Percentiles rank a stretch among this genome's conserved stretches.
Conservation (phyloP, 2,329 filamentous ascomycete species). For the Colletotrichum sp. region DNA sequence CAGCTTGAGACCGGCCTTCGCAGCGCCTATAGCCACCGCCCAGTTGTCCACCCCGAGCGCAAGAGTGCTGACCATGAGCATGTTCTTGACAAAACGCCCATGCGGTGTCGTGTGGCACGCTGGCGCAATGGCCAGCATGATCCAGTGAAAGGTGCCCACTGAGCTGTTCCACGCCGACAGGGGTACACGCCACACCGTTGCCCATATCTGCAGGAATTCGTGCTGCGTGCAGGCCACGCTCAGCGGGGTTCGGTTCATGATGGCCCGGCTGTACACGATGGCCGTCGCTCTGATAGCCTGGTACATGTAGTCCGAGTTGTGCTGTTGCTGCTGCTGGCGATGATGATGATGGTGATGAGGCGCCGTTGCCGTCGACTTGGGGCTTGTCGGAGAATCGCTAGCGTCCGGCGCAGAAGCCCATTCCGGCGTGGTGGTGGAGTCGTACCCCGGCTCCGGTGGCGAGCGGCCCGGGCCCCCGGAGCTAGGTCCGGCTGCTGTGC, state of each 20-base stretch:
- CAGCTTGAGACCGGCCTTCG: constrained; percentile 40
- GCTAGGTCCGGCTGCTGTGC: not conserved
- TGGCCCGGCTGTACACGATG: constrained; percentile 52
- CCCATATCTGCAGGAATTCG: constrained; percentile 51
- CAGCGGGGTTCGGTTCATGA: constrained; percentile 46
- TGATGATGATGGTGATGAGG: not conserved
- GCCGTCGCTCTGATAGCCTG: constrained; percentile 50
- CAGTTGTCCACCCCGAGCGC: constrained; percentile 55
- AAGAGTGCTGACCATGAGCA: constrained; percentile 47
- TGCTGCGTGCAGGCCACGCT: constrained; percentile 39
- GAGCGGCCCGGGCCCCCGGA: not conserved
- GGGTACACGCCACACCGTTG: constrained; percentile 50
- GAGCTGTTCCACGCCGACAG: constrained; percentile 50
- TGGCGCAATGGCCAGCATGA: constrained; percentile 47
- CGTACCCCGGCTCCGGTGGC: not conserved
- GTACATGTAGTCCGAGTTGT: constrained; percentile 48
- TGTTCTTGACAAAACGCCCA: constrained; percentile 50
- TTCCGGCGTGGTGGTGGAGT: constrained; percentile 18
- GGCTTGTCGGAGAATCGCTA: not conserved
- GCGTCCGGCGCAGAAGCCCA: not conserved
- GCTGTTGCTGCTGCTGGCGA: not conserved
- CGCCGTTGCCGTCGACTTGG: not conserved
- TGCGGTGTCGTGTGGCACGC: constrained; percentile 42
- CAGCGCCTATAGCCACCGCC: constrained; percentile 45
- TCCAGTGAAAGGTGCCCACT: constrained; percentile 55